Percentiles rank a stretch among this genome's conserved stretches.
phyloP scores from a whole-genome alignment of 2,329 filamentous ascomycete species.

The Ceratocystis lukuohia region DNA sequence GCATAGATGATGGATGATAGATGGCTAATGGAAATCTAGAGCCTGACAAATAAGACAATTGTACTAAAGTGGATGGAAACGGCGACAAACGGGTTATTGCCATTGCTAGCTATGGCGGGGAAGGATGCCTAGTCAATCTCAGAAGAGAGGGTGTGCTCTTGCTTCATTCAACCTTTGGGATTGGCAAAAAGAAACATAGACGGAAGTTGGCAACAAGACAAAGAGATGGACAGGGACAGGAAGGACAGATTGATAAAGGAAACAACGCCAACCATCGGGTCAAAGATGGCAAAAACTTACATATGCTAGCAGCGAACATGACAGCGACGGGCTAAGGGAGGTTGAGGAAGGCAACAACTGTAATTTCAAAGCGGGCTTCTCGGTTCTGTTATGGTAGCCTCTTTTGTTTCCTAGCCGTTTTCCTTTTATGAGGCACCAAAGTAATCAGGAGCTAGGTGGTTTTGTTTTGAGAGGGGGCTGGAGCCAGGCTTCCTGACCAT shows the following conservation, averaged over 20 bases:
- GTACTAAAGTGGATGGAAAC: neutral
- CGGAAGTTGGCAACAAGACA: neutral
- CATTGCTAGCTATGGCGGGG: constrained; percentile 1
- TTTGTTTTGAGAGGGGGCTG: neutral
- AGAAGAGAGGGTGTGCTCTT: neutral
- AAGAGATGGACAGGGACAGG: no score
- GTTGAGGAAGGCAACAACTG: neutral
- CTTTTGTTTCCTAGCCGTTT: neutral
- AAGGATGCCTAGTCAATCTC: neutral
- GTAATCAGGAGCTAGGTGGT: neutral
- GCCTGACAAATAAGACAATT: neutral
- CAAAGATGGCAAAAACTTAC: neutral
- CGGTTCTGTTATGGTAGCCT: neutral
- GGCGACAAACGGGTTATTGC: neutral
- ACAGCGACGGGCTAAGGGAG: neutral
- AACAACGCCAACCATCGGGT: neutral
- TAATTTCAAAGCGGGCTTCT: neutral
- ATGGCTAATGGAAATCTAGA: neutral
- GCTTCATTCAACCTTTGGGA: neutral
- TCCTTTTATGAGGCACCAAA: neutral
- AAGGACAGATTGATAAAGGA: neutral
- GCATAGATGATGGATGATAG: neutral
- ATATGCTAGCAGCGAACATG: constrained; percentile 8
- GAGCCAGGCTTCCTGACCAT: neutral
- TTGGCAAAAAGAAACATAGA: neutral